These are phyloP conservation scores for Trametes meyenii DNA, from an alignment of 768 basidiomycete genomes.

Conservation along the genomic window DNA sequence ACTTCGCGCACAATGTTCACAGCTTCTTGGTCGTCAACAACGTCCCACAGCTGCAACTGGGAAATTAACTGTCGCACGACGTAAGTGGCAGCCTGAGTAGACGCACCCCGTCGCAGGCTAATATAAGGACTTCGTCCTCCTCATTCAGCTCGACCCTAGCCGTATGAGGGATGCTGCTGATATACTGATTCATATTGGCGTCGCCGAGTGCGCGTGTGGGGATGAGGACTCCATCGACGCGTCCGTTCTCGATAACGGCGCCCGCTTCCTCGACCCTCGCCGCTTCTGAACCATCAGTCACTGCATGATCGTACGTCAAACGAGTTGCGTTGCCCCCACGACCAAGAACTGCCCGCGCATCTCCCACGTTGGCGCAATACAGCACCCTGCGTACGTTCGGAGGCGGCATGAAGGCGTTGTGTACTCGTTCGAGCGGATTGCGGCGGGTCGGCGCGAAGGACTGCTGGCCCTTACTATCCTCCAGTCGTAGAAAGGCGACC, in stretches of 20 bases:
- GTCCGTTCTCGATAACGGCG: constrained; percentile 97
- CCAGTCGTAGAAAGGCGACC: constrained; percentile 91
- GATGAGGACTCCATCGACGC: constrained; percentile 95
- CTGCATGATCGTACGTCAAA: constrained; percentile 99
- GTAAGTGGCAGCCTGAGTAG: neutral
- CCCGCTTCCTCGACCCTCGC: constrained; percentile 97
- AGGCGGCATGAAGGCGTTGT: constrained; percentile 28
- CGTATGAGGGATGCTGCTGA: constrained; percentile 96
- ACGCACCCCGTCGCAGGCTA: constrained; percentile 97
- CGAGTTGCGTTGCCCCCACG: constrained; percentile 89
- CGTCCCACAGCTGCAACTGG: constrained; percentile 3
- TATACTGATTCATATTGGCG: constrained; percentile 98
- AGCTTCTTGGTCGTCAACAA: constrained; percentile 4
- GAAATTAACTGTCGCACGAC: neutral
- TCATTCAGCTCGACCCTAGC: constrained; percentile 91
- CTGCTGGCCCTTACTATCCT: constrained; percentile 76
- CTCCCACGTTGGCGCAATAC: constrained; percentile 96
- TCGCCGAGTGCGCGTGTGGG: constrained; percentile 97
- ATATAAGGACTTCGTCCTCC: constrained; percentile 90
- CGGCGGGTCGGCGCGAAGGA: constrained; percentile 50
- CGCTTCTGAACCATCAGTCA: constrained; percentile 95
- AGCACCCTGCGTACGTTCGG: constrained; percentile 67
- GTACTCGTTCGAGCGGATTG: constrained; percentile 19
- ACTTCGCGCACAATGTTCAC: constrained; percentile 1
- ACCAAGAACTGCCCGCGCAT: constrained; percentile 92